Evolutionary conservation across 2,329 filamentous ascomycete species (phyloP).

Genomic region (Colletotrichum sp.): DNA sequence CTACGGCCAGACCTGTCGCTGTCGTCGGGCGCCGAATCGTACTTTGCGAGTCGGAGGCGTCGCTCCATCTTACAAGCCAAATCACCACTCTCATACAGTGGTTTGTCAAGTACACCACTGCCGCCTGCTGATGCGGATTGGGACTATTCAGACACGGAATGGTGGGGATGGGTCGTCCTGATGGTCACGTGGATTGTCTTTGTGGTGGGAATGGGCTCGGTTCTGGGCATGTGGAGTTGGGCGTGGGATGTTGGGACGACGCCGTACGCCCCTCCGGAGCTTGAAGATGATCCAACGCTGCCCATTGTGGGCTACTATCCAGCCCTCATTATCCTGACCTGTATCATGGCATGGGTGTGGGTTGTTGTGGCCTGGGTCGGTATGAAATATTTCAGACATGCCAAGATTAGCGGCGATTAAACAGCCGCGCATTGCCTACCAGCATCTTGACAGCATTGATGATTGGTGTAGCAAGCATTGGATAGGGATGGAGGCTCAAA

Average conservation of each 20-base stretch:
- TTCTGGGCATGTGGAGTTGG: conserved; percentile 96
- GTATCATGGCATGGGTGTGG: conserved; percentile 99
- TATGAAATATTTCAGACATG: conserved; percentile 99
- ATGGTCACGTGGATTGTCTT: conserved; percentile 94
- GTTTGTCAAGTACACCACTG: conserved; percentile 54
- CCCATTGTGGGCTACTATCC: conserved; percentile 98
- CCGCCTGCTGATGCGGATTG: conserved; percentile 64
- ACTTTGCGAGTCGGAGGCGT: conserved; percentile 56
- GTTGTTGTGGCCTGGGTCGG: conserved; percentile 97
- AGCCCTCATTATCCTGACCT: conserved; percentile 88
- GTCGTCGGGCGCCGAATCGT: conserved; percentile 68
- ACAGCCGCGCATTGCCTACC: background rate
- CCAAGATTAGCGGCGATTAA: conserved; percentile 79
- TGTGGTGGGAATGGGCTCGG: conserved; percentile 95
- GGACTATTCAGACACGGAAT: conserved; percentile 95
- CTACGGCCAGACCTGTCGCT: conserved; percentile 46
- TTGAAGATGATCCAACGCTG: conserved; percentile 92
- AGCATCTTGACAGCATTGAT: background rate
- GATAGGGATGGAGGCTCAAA: background rate
- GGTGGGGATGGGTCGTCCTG: conserved; percentile 97
- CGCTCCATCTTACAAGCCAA: conserved; percentile 59
- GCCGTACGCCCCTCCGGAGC: conserved; percentile 91
- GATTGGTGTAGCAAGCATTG: background rate
- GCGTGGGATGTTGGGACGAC: conserved; percentile 98
- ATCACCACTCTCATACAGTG: conserved; percentile 64